phyloP scores from a whole-genome alignment of 2,329 filamentous ascomycete genomes.

The Eurotiales sp. region DNA sequence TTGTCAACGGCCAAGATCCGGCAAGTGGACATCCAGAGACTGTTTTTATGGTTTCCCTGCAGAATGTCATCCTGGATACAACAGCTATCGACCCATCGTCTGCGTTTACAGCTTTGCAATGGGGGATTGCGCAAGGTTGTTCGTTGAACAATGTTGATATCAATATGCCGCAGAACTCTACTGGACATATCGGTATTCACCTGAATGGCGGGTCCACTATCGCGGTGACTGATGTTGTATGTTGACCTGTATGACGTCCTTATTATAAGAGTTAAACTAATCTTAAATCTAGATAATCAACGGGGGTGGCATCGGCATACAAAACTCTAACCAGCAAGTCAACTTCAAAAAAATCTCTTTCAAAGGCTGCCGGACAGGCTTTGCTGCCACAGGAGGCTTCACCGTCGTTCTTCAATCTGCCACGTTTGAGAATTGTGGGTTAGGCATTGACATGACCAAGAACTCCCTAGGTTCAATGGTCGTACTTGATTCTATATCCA shows the following conservation, averaged over 20 bases:
- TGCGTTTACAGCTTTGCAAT: slow-evolving; percentile 33
- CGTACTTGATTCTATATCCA: slow-evolving; percentile 17
- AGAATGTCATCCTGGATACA: slow-evolving; percentile 38
- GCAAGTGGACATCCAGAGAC: slow-evolving; percentile 24
- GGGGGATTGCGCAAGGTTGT: slow-evolving; percentile 37
- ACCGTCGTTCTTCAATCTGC: slow-evolving; percentile 24
- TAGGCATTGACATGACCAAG: slow-evolving; percentile 14
- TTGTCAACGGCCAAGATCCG: slow-evolving; percentile 50
- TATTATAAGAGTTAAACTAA: not conserved
- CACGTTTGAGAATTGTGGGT: slow-evolving; percentile 19
- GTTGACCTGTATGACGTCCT: not conserved
- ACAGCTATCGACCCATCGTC: slow-evolving; percentile 25
- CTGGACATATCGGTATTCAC: slow-evolving; percentile 33
- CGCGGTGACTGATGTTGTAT: slow-evolving; percentile 24
- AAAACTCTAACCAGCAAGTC: slow-evolving; percentile 31
- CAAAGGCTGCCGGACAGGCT: slow-evolving; percentile 55
- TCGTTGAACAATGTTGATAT: slow-evolving; percentile 37
- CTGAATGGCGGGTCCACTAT: slow-evolving; percentile 15
- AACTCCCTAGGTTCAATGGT: slow-evolving; percentile 17
- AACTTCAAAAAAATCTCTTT: slow-evolving; percentile 51
- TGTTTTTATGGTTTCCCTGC: slow-evolving; percentile 36
- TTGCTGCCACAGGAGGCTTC: slow-evolving; percentile 41
- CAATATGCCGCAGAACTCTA: slow-evolving; percentile 32
- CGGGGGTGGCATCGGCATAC: slow-evolving; percentile 29
- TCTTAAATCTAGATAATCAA: slow-evolving; percentile 17